phyloP scores from a whole-genome alignment of 257 asterid genomes.

The Prunella vulgaris region DNA sequence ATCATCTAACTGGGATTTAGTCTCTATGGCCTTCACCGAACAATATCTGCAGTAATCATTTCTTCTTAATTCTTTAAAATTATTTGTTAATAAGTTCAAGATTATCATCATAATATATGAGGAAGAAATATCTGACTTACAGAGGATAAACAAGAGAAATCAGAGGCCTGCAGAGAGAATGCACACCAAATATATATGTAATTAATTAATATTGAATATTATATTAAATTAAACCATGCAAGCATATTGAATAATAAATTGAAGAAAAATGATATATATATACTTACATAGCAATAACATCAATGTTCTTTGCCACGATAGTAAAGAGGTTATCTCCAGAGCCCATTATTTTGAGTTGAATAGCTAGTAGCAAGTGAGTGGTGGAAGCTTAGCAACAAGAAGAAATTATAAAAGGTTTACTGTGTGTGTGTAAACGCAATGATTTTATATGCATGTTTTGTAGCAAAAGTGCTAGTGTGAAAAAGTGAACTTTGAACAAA shows the following conservation, averaged over 20 bases:
- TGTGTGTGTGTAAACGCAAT: constrained; percentile 27
- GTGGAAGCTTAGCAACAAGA: constrained; percentile 10
- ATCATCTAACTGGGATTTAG: constrained; percentile 63
- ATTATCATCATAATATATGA: no score
- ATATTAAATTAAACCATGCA: background rate
- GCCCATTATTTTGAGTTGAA: constrained; percentile 45
- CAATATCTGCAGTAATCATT: constrained; percentile 35
- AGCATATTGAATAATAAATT: background rate
- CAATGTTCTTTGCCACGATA: constrained; percentile 74
- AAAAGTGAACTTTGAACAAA: constrained; percentile 32
- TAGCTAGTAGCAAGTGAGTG: background rate
- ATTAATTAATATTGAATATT: no score
- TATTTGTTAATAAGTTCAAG: no score
- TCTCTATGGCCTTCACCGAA: constrained; percentile 83
- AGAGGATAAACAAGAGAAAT: constrained; percentile 84
- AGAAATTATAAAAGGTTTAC: constrained; percentile 23
- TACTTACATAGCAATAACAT: constrained; percentile 84
- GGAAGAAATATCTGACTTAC: constrained; percentile 40
- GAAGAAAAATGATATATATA: background rate
- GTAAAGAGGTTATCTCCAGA: constrained; percentile 69
- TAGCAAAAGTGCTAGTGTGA: constrained; percentile 26
- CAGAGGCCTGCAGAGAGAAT: constrained; percentile 70
- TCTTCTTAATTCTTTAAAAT: no score
- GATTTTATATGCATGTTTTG: constrained; percentile 34
- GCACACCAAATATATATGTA: background rate